These are phyloP conservation scores for Ceratobasidium sp. DNA, from an alignment of 1,284 basidiomycete species.

Conservation along the genomic window DNA sequence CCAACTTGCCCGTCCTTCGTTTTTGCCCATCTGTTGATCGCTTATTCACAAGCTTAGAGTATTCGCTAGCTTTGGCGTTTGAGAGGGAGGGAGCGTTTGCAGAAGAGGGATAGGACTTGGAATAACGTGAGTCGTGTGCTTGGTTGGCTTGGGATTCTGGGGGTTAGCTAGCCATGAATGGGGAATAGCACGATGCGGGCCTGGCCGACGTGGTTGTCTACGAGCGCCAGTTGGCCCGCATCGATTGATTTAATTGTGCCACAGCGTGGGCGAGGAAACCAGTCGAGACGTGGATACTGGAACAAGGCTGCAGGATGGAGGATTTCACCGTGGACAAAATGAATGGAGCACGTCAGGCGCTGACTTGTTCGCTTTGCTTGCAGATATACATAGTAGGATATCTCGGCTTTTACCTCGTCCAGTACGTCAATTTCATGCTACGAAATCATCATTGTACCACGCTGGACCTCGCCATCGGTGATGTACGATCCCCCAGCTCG, in stretches of 20 bases:
- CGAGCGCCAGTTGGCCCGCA: too few species aligned
- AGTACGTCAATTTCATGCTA: background rate
- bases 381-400: background rate
- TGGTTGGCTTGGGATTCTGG: background rate
- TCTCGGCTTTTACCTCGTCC: background rate
- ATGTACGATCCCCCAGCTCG: background rate
- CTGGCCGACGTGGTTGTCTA: background rate
- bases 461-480: background rate
- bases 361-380: constrained; percentile 9
- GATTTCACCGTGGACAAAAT: too few species aligned
- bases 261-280: background rate
- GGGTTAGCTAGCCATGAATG: too few species aligned
- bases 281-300: background rate
- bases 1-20: constrained; percentile 18
- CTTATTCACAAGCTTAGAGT: background rate
- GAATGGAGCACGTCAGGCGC: background rate
- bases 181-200: background rate
- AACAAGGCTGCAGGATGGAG: constrained; percentile 1
- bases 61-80: too few species aligned
- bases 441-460: background rate
- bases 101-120: background rate
- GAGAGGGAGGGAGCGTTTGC: too few species aligned
- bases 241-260: background rate
- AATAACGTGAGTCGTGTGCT: background rate
- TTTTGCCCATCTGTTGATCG: background rate